Evolutionary conservation across 2,329 filamentous ascomycete genomes (phyloP).

Genomic region (Cladophialophora exuberans): DNA sequence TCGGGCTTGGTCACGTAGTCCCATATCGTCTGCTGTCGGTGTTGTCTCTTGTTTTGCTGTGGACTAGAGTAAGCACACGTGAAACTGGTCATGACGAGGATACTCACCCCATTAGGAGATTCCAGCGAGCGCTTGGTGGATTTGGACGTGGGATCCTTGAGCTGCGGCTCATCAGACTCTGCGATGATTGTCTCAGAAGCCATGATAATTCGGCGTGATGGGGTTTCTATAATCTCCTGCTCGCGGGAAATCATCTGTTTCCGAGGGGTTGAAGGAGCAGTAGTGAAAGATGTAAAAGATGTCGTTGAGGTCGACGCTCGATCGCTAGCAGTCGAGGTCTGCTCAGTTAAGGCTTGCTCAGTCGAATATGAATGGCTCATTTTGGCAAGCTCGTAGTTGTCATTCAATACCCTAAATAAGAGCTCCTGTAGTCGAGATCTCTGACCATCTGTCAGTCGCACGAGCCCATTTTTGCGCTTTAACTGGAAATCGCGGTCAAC

Average conservation of each 20-base stretch:
- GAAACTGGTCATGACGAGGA: neutral
- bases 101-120: constrained; percentile 17
- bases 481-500: constrained; percentile 22
- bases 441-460: constrained; percentile 24
- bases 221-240: neutral
- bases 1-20: neutral
- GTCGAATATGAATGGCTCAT: constrained; percentile 35
- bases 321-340: no score
- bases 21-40: constrained; percentile 13
- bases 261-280: constrained; percentile 1
- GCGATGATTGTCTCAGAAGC: neutral
- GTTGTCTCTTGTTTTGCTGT: constrained; percentile 21
- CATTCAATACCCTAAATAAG: constrained; percentile 37
- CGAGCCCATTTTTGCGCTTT: constrained; percentile 3
- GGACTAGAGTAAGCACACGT: neutral
- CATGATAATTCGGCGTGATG: neutral
- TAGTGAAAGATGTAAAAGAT: neutral
- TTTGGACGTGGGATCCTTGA: constrained; percentile 14
- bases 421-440: constrained; percentile 36
- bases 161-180: constrained; percentile 10
- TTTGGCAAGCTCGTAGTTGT: constrained; percentile 34
- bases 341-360: neutral
- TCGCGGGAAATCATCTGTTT: neutral
- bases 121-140: constrained; percentile 18
- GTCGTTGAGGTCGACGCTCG: no score